Conservation (phyloP, 352 stramenopile genomes). For the Blastocystis sp. region DNA sequence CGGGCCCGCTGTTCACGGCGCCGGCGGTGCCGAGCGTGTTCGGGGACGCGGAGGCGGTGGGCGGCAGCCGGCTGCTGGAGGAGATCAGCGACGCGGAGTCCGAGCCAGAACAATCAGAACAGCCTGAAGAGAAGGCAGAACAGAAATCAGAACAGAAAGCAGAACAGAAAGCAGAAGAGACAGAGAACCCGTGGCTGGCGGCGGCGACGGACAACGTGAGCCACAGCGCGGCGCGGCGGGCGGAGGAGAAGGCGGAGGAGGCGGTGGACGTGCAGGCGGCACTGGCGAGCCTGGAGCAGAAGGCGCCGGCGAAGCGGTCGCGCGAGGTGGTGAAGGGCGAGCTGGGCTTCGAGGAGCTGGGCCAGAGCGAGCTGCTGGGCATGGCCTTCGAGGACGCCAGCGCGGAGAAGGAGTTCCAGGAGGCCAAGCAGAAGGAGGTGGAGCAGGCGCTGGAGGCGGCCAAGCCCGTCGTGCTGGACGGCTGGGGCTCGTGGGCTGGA, state of each 20-base stretch:
- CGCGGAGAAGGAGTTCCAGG: conserved; percentile 85
- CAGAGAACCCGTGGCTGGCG: conserved; percentile 26
- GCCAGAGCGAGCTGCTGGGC: conserved; percentile 86
- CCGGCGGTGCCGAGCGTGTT: conserved; percentile 1
- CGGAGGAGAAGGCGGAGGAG: conserved; percentile 49
- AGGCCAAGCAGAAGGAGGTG: conserved; percentile 80
- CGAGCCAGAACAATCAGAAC: background rate
- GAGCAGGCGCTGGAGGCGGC: conserved; percentile 64
- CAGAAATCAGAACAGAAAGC: too few species aligned
- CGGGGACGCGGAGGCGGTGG: background rate
- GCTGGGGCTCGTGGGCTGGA: conserved; percentile 77
- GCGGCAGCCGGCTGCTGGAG: background rate
- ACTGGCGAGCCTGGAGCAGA: conserved; percentile 53
- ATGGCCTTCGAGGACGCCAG: conserved; percentile 88
- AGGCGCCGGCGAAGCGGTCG: conserved; percentile 70
- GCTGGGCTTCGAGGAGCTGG: conserved; percentile 1
- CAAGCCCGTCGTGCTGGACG: conserved; percentile 82
- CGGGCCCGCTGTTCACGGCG: conserved; percentile 30
- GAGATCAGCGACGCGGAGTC: background rate
- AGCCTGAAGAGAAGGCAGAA: background rate
- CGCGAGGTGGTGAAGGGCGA: conserved; percentile 58
- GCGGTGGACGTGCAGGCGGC: conserved; percentile 48
- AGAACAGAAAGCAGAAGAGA: too few species aligned
- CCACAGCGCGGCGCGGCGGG: conserved; percentile 1
- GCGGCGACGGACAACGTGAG: background rate